Evolutionary conservation across 768 basidiomycete genomes (phyloP), one percentile per base, ranked within the genome.

Genomic region (Boletus rufocinnamomeus): DNA sequence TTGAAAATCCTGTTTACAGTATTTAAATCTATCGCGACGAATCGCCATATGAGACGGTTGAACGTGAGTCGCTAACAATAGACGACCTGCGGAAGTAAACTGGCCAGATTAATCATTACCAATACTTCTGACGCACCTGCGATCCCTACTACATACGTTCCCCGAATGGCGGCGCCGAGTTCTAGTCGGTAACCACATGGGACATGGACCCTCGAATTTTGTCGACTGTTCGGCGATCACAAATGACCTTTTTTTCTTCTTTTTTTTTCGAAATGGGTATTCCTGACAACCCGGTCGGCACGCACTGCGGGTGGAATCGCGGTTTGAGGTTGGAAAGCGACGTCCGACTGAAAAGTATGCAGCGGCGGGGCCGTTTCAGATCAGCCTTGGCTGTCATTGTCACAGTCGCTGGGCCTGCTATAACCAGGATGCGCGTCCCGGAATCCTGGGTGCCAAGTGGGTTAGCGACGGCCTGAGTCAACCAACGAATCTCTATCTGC

Each of bases 151-250:
- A 51, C 46, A 27, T 23, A 47, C 53, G 51, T 37, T 21, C n/a
- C 10, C 17, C 41, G n/a, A 43, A n/a, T 11, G 48, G 28, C 48
- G 17, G 45, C 50, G 45, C 45, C 56, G 35, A 45, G 56, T 58
- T 58, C 51, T 45, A 27, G 60, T 56, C 46, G 4, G 56, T 49
- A n/a, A 47, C 44, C 45, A 43, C n/a, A 41, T 41, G n/a, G n/a
- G 30, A 5, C n/a, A 21, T 41, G 40, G 11, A n/a, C 54, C 59
- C 53, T 54, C 44, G 48, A 48, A 23, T 54, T 38, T 16, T 44
- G 50, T 37, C 13, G 45, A 48, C 48, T 50, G 57, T 41, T 62
- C 64, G 64, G 60, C 60, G 57, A 63, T 66, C 48, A 66, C 27
- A n/a, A 38, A 37, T 32, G 27, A 4, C 44, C 13, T 19, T 14